These are phyloP conservation scores for Mucor velutinosus DNA, from an alignment of 371 early-diverging fungal genomes.

Conservation along the genomic window DNA sequence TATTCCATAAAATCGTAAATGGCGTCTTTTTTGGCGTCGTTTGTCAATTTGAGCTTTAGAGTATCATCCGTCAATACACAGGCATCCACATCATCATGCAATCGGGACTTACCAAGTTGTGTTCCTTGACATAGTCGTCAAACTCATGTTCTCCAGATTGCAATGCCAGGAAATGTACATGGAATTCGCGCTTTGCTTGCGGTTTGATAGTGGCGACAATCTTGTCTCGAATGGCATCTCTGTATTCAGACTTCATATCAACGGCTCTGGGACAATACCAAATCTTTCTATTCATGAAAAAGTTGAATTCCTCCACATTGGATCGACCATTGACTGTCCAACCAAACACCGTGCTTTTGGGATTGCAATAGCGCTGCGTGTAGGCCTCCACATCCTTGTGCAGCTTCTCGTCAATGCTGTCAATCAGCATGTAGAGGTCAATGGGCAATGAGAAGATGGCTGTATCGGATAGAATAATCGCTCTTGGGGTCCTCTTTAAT, in stretches of 20 bases:
- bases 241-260: constrained; percentile 55
- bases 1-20: constrained; percentile 54
- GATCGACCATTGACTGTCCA: constrained; percentile 24
- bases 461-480: constrained; percentile 59
- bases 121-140: constrained; percentile 1
- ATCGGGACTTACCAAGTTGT: not conserved
- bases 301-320: constrained; percentile 54
- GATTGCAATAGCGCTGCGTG: constrained; percentile 64
- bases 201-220: constrained; percentile 25
- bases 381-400: constrained; percentile 48
- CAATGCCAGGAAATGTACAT: not conserved
- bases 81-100: not conserved
- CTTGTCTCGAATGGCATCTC: constrained; percentile 46
- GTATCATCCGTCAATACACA: not conserved
- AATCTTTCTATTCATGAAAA: constrained; percentile 50
- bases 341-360: constrained; percentile 29
- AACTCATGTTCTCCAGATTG: not conserved
- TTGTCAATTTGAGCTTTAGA: constrained; percentile 8
- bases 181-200: constrained; percentile 3
- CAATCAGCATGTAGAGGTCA: constrained; percentile 64
- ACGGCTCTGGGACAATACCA: constrained; percentile 63
- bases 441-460: constrained; percentile 64
- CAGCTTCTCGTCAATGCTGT: constrained; percentile 35
- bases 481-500: constrained; percentile 41
- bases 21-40: constrained; percentile 42